phyloP scores from a whole-genome alignment of 169 alveolate species.

The Babesia bovis region DNA sequence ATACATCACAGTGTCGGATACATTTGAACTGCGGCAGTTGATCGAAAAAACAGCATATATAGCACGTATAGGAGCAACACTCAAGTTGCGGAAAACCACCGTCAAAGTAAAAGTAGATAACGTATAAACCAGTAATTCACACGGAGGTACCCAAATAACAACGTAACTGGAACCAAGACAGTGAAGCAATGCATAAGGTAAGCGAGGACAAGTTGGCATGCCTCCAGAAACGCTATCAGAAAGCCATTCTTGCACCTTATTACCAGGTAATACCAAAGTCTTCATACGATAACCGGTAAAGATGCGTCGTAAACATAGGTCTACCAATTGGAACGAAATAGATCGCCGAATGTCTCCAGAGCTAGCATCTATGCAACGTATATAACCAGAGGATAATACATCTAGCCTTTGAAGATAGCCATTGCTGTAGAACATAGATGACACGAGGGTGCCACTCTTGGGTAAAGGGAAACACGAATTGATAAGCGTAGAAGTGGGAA shows the following conservation, averaged over 20 bases:
- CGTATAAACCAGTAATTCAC: constrained; percentile 37
- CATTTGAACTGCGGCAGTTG: constrained; percentile 7
- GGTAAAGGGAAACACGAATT: background rate
- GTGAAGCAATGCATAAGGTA: background rate
- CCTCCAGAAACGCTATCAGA: background rate
- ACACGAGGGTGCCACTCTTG: background rate
- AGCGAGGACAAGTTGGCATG: background rate
- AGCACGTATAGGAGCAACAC: constrained; percentile 25
- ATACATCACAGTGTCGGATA: constrained; percentile 23
- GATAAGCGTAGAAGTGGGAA: background rate
- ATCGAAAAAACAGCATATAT: constrained; percentile 31
- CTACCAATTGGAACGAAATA: background rate
- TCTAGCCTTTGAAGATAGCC: constrained; percentile 7
- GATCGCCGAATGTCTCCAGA: background rate
- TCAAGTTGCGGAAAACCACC: constrained; percentile 14
- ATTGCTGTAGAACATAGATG: constrained; percentile 1
- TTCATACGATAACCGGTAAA: constrained; percentile 1
- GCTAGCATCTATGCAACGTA: background rate
- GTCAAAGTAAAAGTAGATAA: constrained; percentile 13
- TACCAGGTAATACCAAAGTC: constrained; percentile 27
- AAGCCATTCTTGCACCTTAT: constrained; percentile 20
- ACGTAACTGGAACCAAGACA: constrained; percentile 32
- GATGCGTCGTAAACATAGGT: background rate
- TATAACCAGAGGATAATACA: background rate
- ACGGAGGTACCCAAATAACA: constrained; percentile 10